These are phyloP conservation scores for Endotrypanum monterogeii DNA, from an alignment of 208 protist species.

Conservation along the genomic window DNA sequence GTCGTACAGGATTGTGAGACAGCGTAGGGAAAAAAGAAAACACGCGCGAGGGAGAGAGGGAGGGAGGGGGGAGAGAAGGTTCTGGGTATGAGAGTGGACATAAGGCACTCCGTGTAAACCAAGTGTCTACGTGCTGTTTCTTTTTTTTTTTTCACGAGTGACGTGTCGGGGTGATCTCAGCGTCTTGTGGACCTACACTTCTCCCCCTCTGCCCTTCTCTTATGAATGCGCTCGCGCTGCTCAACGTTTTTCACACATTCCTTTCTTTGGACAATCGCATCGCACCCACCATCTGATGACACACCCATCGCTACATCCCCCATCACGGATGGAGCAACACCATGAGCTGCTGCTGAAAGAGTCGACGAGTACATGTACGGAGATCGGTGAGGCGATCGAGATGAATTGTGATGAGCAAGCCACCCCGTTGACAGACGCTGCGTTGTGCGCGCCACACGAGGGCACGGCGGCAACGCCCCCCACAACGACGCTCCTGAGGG, in stretches of 20 bases:
- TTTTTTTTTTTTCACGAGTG: neutral
- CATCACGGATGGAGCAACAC: neutral
- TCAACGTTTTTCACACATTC: neutral
- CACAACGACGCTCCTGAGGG: neutral
- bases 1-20: too few relatives aligned
- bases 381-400: constrained; percentile 18
- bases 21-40: neutral
- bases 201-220: neutral
- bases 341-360: constrained; percentile 8
- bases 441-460: neutral
- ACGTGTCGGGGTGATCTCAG: too few relatives aligned
- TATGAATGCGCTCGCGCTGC: neutral
- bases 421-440: neutral
- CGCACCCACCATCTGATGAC: neutral
- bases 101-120: neutral
- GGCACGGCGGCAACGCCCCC: neutral
- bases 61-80: too few relatives aligned
- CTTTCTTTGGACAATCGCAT: neutral
- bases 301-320: constrained; percentile 3
- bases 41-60: neutral
- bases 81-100: too few relatives aligned
- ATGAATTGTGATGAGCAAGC: neutral
- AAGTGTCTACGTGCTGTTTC: neutral
- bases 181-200: too few relatives aligned
- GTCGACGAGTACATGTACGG: constrained; percentile 11